These are phyloP conservation scores for Heteromeles arbutifolia DNA, from an alignment of 306 rosid genomes.

Conservation along the genomic window DNA sequence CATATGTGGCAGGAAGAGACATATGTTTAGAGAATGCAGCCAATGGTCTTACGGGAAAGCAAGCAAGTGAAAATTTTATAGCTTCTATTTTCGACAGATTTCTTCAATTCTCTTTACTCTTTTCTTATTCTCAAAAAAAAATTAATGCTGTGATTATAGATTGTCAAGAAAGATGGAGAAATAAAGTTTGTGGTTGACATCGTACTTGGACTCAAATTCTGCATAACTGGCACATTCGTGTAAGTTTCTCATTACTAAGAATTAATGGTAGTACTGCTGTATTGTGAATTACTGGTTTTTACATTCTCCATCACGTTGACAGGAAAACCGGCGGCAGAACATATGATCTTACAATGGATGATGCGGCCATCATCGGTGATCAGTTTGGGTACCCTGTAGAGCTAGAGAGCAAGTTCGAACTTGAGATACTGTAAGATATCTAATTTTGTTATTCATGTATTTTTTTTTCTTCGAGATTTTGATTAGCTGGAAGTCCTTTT, in stretches of 20 bases:
- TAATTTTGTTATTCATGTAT: background rate
- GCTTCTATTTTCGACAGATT: background rate
- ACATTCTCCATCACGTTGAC: constrained; percentile 12
- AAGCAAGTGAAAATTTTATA: constrained; percentile 35
- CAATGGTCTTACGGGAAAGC: constrained; percentile 87
- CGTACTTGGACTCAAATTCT: constrained; percentile 70
- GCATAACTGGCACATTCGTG: constrained; percentile 59
- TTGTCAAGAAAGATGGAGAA: constrained; percentile 56
- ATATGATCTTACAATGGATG: constrained; percentile 72
- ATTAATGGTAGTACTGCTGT: background rate
- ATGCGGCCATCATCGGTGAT: constrained; percentile 80
- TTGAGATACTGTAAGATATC: constrained; percentile 66
- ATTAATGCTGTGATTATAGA: constrained; percentile 31
- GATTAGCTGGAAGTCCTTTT: background rate
- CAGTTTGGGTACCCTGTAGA: constrained; percentile 74
- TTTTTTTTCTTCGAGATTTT: no score
- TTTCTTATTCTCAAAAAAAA: background rate
- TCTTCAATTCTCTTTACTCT: background rate
- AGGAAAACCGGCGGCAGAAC: constrained; percentile 48
- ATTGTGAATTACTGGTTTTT: background rate
- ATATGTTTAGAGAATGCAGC: constrained; percentile 94
- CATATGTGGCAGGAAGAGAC: constrained; percentile 59
- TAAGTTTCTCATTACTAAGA: constrained; percentile 30
- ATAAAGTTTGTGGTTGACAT: constrained; percentile 65
- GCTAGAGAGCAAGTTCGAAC: constrained; percentile 56